Evolutionary conservation across 164 flowering plant species (phyloP).

Genomic region (Sextonia rubra): DNA sequence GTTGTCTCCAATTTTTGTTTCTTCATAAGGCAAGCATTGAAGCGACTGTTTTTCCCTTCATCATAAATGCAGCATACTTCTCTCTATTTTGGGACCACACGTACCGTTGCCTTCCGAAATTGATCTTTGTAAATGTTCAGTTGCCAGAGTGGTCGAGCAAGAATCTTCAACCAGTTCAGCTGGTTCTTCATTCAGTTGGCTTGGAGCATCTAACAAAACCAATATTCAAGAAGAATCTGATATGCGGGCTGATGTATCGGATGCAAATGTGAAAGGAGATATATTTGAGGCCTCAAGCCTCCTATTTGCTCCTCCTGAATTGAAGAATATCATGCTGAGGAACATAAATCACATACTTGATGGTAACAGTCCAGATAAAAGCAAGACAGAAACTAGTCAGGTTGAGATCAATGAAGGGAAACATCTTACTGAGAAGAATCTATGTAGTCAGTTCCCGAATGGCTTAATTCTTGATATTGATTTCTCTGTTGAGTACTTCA

Average conservation of each 20-base stretch:
- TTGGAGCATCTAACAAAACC: conserved; percentile 31
- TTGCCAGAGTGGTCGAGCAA: conserved; percentile 28
- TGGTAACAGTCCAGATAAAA: conserved; percentile 24
- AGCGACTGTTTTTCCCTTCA: conserved; percentile 3
- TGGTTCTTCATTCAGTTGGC: conserved; percentile 18
- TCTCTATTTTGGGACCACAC: conserved; percentile 74
- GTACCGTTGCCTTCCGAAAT: conserved; percentile 71
- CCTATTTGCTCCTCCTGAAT: conserved; percentile 70
- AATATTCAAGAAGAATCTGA: conserved; percentile 41
- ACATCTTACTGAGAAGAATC: conserved; percentile 19
- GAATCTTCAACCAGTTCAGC: conserved; percentile 33
- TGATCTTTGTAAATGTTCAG: conserved; percentile 52
- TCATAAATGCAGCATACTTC: conserved; percentile 61
- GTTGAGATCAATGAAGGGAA: conserved; percentile 34
- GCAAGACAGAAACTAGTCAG: conserved; percentile 21
- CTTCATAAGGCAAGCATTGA: conserved; percentile 5
- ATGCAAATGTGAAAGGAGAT: conserved; percentile 39
- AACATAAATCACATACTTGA: conserved; percentile 21
- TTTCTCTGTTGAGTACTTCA: conserved; percentile 41
- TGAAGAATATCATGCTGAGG: conserved; percentile 40
- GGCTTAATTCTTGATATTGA: conserved; percentile 42
- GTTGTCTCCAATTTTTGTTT: background rate
- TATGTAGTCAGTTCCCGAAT: conserved; percentile 16
- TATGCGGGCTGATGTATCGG: conserved; percentile 43
- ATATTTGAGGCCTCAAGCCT: conserved; percentile 55